These are phyloP conservation scores for Paramarasmius palmivorus DNA, from an alignment of 1,284 basidiomycete genomes.

Conservation along the genomic window DNA sequence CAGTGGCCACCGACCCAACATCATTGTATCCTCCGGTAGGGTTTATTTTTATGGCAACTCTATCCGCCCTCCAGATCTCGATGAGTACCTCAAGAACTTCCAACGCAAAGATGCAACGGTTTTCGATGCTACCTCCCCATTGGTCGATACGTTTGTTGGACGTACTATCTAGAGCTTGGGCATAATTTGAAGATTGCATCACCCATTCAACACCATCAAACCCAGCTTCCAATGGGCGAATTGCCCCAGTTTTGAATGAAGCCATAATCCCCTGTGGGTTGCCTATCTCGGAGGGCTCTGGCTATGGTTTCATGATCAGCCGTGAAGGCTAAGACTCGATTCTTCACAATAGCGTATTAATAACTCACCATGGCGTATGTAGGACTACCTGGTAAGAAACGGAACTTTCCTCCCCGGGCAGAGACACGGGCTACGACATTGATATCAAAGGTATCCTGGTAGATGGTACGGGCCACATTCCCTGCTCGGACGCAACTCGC, in stretches of 20 bases:
- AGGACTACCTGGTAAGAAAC: conserved; percentile 33
- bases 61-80: conserved; percentile 48
- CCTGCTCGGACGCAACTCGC: conserved; percentile 27
- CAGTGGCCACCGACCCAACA: conserved; percentile 32
- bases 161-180: conserved; percentile 55
- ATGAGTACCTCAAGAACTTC: conserved; percentile 48
- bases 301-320: too few relatives aligned
- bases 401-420: conserved; percentile 39
- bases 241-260: conserved; percentile 50
- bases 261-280: conserved; percentile 42
- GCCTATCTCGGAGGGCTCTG: conserved; percentile 42
- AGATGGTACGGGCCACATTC: conserved; percentile 31
- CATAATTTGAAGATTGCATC: conserved; percentile 8
- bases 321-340: too few relatives aligned
- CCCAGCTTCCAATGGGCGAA: conserved; percentile 58
- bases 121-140: conserved; percentile 61
- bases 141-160: conserved; percentile 59
- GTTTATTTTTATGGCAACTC: conserved; percentile 51
- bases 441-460: not conserved
- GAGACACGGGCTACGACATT: conserved; percentile 31
- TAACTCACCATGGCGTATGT: conserved; percentile 43
- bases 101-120: conserved; percentile 54
- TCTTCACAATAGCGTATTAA: too few relatives aligned
- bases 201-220: conserved; percentile 66
- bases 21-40: conserved; percentile 52